Evolutionary conservation across 164 flowering plant genomes (phyloP), one percentile per base, ranked within the genome.

Genomic region (Tetracentron sinense): DNA sequence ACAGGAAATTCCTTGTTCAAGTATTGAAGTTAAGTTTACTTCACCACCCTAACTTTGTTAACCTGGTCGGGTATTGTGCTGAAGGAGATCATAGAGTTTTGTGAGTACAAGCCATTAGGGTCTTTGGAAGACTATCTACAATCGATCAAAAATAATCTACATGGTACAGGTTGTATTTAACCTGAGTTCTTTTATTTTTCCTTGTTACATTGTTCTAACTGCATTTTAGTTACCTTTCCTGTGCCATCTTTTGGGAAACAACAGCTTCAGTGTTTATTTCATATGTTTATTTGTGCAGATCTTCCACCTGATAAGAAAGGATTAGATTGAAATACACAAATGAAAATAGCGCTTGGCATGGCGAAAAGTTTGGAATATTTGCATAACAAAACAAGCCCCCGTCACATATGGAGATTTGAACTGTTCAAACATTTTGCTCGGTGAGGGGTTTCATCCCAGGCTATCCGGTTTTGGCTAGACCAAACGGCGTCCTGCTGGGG

Each of bases 401-500:
- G 79, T 89, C 16, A 91, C 89, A 76, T 89, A 88, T 59, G 87
- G 96, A 56, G 97, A 91, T 68, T 68, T 91, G 63, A 91, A 91
- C 58, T 86, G 93, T 81, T 84, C 97, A n/a, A 91, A 91, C 67
- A 88, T 91, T 49, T 76, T 91, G 76, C 87, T 91, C 23, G 93
- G 86, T n/a, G 93, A 87, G 65, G 89, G 78, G 7, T 88, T 75
- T 71, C 79, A 82, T 72, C 77, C 92, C 0, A 91, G 89, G 71
- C 69, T 91, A 30, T 91, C 97, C 14, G 97, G 89, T 75, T 91
- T 91, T 74, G 97, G 97, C 31, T 75, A 88, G 75, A 96, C 97
- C 1, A 91, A 91, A 77, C 85, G 85, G 47, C 96, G 97, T 0
- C 97, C 97, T 0, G 75, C 70, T 29, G 97, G 97, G 44, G 93